Evolutionary conservation across 768 basidiomycete species (phyloP), one percentile per base, ranked within the genome.

Genomic region (Tylopilus sp.): DNA sequence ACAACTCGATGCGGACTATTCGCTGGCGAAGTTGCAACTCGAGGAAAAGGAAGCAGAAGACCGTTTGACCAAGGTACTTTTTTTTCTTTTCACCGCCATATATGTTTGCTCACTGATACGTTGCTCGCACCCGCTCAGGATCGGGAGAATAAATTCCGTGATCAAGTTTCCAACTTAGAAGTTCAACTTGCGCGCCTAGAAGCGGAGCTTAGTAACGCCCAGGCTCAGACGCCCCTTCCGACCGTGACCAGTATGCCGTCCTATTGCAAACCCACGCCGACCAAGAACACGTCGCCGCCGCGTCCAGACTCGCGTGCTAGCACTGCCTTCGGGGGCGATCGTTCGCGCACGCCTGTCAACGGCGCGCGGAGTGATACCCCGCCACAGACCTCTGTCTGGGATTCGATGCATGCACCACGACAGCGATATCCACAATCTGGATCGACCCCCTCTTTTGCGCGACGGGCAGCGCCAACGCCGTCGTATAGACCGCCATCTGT

Each of bases 281-380:
- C 35, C 43, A 70, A 72, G 52, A 62, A 65, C 21, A 72, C 77
- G 44, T 70, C 75, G 3, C 76, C 78, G 35, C 71, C 79, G 21
- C 83, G 88, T 28, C 85, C 88, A n/a, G 83, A 86, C 63, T 91
- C 88, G 11, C 82, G 88, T 9, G 73, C 83, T 6, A 89, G 86
- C 68, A 85, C 82, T 0, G 62, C 80, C 40, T 82, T 82, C 59
- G 71, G 68, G 35, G 72, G 71, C 17, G 74, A 75, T 44, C 80
- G 81, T 17, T 72, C 79, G 33, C 72, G 68, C 9, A 80, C 82
- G 11, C 80, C 84, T 8, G 77, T 74, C 48, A 69, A 70, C 44
- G 71, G 71, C 26, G 44, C 65, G 26, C 72, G 76, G 28, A 75
- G 75, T 35, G 65, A 70, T 44, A 79, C 83, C 4, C 78, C 79